Percentiles rank a stretch among this genome's conserved stretches.
Evolutionary conservation across 345 rosid genomes (phyloP).

Genomic region (Camelina neglecta): DNA sequence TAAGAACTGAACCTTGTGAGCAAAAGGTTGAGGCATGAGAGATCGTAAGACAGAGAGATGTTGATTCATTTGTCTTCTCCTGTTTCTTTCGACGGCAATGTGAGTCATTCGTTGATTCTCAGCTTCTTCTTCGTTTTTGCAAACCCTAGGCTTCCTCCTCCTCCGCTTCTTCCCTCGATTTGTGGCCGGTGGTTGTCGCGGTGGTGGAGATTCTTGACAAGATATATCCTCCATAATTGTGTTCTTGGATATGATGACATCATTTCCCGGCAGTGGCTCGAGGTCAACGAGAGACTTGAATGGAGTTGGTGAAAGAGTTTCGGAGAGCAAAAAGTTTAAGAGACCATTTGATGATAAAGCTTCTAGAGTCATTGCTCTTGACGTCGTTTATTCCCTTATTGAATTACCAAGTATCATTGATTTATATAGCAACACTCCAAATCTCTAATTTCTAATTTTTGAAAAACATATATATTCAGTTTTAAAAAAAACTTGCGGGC

Average conservation of each 20-base stretch:
- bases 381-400: conserved; percentile 29
- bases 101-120: conserved; percentile 91
- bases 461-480: background rate
- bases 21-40: conserved; percentile 86
- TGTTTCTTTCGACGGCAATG: conserved; percentile 88
- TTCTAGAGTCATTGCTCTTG: conserved; percentile 57
- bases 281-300: conserved; percentile 45
- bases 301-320: conserved; percentile 66
- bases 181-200: conserved; percentile 33
- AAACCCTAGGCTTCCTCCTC: conserved; percentile 73
- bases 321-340: conserved; percentile 65
- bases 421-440: conserved; percentile 40
- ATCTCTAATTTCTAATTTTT: background rate
- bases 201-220: conserved; percentile 31
- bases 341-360: conserved; percentile 73
- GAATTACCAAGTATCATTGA: conserved; percentile 31
- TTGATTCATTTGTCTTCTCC: conserved; percentile 89
- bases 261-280: conserved; percentile 40
- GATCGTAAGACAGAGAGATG: conserved; percentile 78
- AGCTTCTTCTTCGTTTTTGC: conserved; percentile 86
- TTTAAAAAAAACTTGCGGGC: background rate
- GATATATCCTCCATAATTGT: background rate
- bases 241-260: conserved; percentile 18
- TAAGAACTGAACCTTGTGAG: conserved; percentile 63
- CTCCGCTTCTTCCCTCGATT: conserved; percentile 68